Base-by-base conservation (phyloP, 768 basidiomycete genomes). In the Macrolepiota albuminosa region DNA sequence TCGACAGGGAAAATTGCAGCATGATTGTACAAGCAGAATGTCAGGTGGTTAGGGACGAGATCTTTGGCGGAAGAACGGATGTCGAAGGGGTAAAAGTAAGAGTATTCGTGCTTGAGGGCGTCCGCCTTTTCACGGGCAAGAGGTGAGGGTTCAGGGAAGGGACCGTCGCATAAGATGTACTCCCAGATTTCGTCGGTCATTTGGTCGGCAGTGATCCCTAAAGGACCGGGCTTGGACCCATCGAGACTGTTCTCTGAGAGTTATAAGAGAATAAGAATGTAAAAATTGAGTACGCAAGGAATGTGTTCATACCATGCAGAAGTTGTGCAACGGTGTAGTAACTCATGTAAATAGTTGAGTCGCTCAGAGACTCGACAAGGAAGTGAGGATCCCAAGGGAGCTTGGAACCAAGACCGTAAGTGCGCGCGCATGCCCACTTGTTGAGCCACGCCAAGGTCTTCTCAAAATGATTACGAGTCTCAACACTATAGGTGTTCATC, bases 131-230 rank as follows among this genome's bases (percentile, higher is more conserved):
- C 91, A 63, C 79, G 81, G 2, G 86, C 74, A 47, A 97, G 71
- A 6, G 89, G 81, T 0, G 89, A 76, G 18, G 80, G 70, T 13
- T 78, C 72, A n/a, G 89, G 91, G 84, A 83, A 92, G 24, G 89
- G 82, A 1, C 88, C 91, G 51, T 86, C 73, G 69, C 85, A 83
- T 73, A 95, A 88, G 63, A 99, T 75, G 75, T 97, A 96, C 63
- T 98, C 95, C 95, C 95, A 99, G 53, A 94, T 83, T 71, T 95
- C 96, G 74, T 98, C 96, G 0, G 94, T 98, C 91, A 99, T 88
- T 68, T 98, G 91, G 37, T 93, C 91, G 16, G 93, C 77, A 0
- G 84, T 88, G 69, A 99, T 87, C 57, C 90, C 91, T 56, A 98
- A 76, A 18, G 90, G 86, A 4, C 97, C 96, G 24, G 85, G 82